These are phyloP conservation scores for Fusarium sp. DNA, from an alignment of 2,329 filamentous ascomycete genomes.

Conservation along the genomic window DNA sequence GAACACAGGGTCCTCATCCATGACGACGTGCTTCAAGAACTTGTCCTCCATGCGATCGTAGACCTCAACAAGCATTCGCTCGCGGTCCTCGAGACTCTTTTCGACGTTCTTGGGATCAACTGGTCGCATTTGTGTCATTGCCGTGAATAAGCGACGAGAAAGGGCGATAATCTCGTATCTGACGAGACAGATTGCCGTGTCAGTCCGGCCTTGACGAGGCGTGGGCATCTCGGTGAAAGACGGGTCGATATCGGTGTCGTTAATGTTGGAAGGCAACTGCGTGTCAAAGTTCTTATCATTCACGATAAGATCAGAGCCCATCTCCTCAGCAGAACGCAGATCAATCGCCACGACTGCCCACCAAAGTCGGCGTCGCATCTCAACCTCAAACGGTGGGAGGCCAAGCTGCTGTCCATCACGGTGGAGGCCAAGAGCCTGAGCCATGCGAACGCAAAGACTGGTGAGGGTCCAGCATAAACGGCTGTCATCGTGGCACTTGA, in stretches of 20 bases:
- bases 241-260: slow-evolving; percentile 35
- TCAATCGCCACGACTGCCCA: slow-evolving; percentile 35
- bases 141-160: slow-evolving; percentile 27
- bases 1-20: slow-evolving; percentile 30
- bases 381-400: slow-evolving; percentile 33
- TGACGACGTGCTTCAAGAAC: slow-evolving; percentile 29
- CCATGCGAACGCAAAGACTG: slow-evolving; percentile 34
- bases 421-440: slow-evolving; percentile 34
- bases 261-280: slow-evolving; percentile 36
- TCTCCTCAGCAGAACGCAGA: slow-evolving; percentile 33
- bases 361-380: slow-evolving; percentile 40
- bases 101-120: slow-evolving; percentile 26
- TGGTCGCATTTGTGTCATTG: slow-evolving; percentile 30
- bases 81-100: slow-evolving; percentile 36
- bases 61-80: slow-evolving; percentile 34
- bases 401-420: slow-evolving; percentile 32
- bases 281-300: slow-evolving; percentile 32
- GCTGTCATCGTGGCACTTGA: slow-evolving; percentile 37
- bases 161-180: slow-evolving; percentile 31
- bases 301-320: slow-evolving; percentile 36
- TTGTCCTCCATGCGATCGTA: slow-evolving; percentile 38
- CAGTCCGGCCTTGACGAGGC: slow-evolving; percentile 33
- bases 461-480: slow-evolving; percentile 36
- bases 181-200: slow-evolving; percentile 30
- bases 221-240: slow-evolving; percentile 26